These are phyloP conservation scores for Neonectria coccinea DNA, from an alignment of 2,329 filamentous ascomycete genomes.

Conservation along the genomic window DNA sequence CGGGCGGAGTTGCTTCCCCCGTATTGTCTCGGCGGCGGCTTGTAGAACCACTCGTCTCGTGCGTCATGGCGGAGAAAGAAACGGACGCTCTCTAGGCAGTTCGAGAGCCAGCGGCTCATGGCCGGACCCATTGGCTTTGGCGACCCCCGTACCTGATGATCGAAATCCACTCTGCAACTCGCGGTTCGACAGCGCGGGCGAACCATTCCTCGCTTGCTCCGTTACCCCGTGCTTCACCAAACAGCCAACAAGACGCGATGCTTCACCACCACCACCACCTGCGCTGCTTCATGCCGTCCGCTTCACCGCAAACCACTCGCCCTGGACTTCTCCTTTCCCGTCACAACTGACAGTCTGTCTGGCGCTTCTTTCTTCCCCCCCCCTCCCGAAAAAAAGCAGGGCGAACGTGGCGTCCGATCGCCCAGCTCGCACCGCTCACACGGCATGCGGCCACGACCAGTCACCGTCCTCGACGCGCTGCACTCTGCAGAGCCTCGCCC, in stretches of 20 bases:
- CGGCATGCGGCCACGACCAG: slow-evolving; percentile 7
- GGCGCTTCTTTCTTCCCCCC: slow-evolving; percentile 8
- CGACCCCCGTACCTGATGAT: slow-evolving; percentile 13
- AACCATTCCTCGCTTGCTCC: slow-evolving; percentile 13
- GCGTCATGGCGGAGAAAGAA: slow-evolving; percentile 5
- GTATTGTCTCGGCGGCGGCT: neutral
- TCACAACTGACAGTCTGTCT: slow-evolving; percentile 27
- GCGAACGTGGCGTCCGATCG: slow-evolving; percentile 42
- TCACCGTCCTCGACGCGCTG: slow-evolving; percentile 12
- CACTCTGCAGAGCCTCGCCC: slow-evolving; percentile 39
- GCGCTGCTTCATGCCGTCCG: slow-evolving; percentile 25
- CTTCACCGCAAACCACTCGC: slow-evolving; percentile 45
- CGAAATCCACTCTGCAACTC: slow-evolving; percentile 1
- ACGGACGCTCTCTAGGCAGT: slow-evolving; percentile 1
- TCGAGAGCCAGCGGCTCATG: slow-evolving; percentile 1
- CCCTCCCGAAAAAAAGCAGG: slow-evolving; percentile 34
- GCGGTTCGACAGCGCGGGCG: slow-evolving; percentile 6
- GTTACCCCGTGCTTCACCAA: slow-evolving; percentile 6
- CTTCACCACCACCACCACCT: slow-evolving; percentile 12
- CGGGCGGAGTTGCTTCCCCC: no score
- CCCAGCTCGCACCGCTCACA: slow-evolving; percentile 40
- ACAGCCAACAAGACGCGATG: slow-evolving; percentile 24
- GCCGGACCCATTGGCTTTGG: neutral
- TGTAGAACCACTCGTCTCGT: slow-evolving; percentile 11
- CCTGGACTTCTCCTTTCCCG: slow-evolving; percentile 19